Evolutionary conservation across 164 flowering plant species (phyloP), one percentile per base, ranked within the genome.

Genomic region (Vitis riparia): DNA sequence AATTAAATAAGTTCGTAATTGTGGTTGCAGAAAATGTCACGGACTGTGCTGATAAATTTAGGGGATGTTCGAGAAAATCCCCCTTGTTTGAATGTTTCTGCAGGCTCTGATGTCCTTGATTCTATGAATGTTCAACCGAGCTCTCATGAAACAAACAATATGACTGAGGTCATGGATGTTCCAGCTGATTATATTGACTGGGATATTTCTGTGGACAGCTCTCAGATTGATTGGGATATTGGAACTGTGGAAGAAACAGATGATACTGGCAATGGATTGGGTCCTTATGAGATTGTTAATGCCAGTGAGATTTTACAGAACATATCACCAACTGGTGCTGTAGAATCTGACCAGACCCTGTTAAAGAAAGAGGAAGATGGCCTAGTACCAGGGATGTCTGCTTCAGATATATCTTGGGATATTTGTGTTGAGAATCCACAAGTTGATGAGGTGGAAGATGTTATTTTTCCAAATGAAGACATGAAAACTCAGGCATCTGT

Each of bases 211-310:
- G 80, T 93, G 51, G 97, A 91, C 44, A 83, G 78, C 79, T 73
- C 91, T 68, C 86, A 87, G 76, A 91, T 95, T 82, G 97, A 95
- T 81, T 93, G 98, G 98, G 98, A 91, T 77, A 86, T 91, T 68
- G 94, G 88, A 62, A 74, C 84, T 32, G 77, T 86, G 55, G 97
- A 89, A 72, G 91, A 89, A 76, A 74, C 83, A 12, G 93, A 85
- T 65, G 97, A 87, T 71, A 65, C 69, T 73, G 86, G 79, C 30
- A 87, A 87, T 81, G 97, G 88, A 29, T 82, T 93, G 73, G 96
- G 93, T 62, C 84, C 93, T 63, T 91, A 90, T 80, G 98, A 95
- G 78, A 89, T 93, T 6, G 87, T 89, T 29, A 84, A 84, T 81
- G 86, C 93, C 61, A 81, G 81, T 73, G 98, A 91, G 51, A 74